Evolutionary conservation across 106 monocot genomes (phyloP), one percentile per base, ranked within the genome.

Genomic region (Dendrobium huoshanense): DNA sequence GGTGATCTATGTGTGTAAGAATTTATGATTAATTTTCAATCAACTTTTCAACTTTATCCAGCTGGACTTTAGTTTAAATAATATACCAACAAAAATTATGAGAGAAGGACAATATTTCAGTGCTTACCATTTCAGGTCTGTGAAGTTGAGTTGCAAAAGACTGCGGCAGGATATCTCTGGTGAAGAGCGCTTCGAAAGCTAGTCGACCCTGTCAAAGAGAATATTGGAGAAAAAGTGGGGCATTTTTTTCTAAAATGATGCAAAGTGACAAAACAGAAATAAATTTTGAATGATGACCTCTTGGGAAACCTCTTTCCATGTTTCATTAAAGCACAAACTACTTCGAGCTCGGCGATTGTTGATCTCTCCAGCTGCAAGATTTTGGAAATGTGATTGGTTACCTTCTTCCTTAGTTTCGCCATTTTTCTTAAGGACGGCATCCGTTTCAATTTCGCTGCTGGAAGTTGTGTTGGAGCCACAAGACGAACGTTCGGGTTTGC

Each of bases 251-350:
- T 16, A n/a, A 51, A 1, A 61, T 8, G 47, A 6, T 25, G 5
- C 27, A 8, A 44, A 7, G 61, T 49, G 78, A n/a, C 7, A 25
- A 5, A 17, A 29, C 19, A 40, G 37, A 2, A 0, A 78, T 7
- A 20, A 42, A 0, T 41, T 41, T 61, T n/a, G 16, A 77, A 59
- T 77, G 81, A 79, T 51, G 47, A 97, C 96, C 94, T 94, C 92
- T 82, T 94, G 88, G 16, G 96, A 97, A 41, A 97, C 96, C 80
- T 90, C 94, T 72, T 97, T 97, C 89, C 95, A 91, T 8, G 88
- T 80, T 25, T 99, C 92, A 55, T 79, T 87, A 4, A 85, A 79
- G 81, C 43, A 87, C 31, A 43, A 83, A 61, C 79, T 84, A 67
- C 85, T 82, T 79, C 87, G 85, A 74, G 27, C 33, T 29, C 86